A percentile compares a stretch with the other conserved stretches of the same genome.
phyloP scores from a whole-genome alignment of 2,329 filamentous ascomycete genomes.

The Fusarium papillatum region DNA sequence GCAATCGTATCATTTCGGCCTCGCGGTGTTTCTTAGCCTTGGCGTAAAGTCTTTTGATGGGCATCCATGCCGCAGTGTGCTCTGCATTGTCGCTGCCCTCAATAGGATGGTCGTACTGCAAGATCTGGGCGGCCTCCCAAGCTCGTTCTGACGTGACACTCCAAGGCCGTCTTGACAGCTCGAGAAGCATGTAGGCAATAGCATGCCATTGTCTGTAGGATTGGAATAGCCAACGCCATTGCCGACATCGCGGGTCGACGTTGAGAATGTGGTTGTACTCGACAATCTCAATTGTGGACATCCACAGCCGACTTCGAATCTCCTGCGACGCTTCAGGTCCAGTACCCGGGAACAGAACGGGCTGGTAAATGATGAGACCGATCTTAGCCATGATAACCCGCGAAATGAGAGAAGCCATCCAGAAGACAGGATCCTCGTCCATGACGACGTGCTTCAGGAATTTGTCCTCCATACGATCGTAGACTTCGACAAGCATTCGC shows the following conservation, averaged over 20 bases:
- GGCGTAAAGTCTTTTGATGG: conserved; percentile 31
- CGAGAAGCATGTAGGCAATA: conserved; percentile 35
- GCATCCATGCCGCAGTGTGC: conserved; percentile 38
- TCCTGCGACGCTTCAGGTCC: conserved; percentile 29
- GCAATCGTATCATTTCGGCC: conserved; percentile 25
- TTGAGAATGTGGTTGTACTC: conserved; percentile 37
- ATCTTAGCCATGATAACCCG: conserved; percentile 36
- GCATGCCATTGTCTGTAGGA: conserved; percentile 37
- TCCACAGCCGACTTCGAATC: conserved; percentile 32
- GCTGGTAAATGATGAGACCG: conserved; percentile 35
- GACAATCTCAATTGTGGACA: conserved; percentile 39
- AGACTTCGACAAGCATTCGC: conserved; percentile 35
- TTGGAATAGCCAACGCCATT: conserved; percentile 37
- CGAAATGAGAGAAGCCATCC: conserved; percentile 35
- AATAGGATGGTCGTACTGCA: conserved; percentile 37
- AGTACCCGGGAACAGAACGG: conserved; percentile 33
- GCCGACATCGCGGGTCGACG: conserved; percentile 28
- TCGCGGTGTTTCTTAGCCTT: conserved; percentile 33
- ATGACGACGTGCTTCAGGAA: conserved; percentile 31
- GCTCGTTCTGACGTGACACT: conserved; percentile 32
- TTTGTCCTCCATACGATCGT: conserved; percentile 37
- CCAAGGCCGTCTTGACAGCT: conserved; percentile 33
- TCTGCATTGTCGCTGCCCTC: conserved; percentile 22
- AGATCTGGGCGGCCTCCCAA: conserved; percentile 37
- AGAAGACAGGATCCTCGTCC: conserved; percentile 32